Percentiles rank a stretch among this genome's conserved stretches.
These are phyloP conservation scores for Phyllosticta capitalensis DNA, from an alignment of 2,329 filamentous ascomycete genomes.

Conservation along the genomic window DNA sequence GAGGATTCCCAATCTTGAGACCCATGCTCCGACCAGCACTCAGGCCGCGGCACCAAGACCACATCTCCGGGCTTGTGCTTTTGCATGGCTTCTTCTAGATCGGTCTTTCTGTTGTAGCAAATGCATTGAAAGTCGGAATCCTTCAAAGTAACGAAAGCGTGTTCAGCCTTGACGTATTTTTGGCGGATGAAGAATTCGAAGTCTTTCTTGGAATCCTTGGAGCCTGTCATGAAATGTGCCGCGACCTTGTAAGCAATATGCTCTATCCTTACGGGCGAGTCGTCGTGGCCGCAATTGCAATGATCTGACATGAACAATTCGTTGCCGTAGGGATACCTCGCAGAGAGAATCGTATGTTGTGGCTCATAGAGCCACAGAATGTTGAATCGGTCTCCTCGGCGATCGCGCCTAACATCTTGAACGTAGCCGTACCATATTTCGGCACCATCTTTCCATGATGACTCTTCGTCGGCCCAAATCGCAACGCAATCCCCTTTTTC, in stretches of 20 bases:
- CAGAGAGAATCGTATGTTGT: slow-evolving; percentile 58
- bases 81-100: not conserved
- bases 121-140: slow-evolving; percentile 35
- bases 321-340: slow-evolving; percentile 59
- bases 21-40: not conserved
- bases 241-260: slow-evolving; percentile 50
- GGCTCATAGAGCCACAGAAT: slow-evolving; percentile 68
- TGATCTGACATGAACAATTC: slow-evolving; percentile 71
- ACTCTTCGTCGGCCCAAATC: slow-evolving; percentile 37
- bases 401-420: slow-evolving; percentile 40
- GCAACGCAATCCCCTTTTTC: slow-evolving; percentile 41
- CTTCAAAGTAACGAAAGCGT: slow-evolving; percentile 52
- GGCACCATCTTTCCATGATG: slow-evolving; percentile 47
- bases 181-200: slow-evolving; percentile 53
- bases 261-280: slow-evolving; percentile 41
- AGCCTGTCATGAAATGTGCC: slow-evolving; percentile 48
- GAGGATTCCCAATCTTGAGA: not conserved
- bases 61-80: slow-evolving; percentile 16
- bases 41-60: not conserved
- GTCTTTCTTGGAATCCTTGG: slow-evolving; percentile 31
- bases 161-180: slow-evolving; percentile 52
- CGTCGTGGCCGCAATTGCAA: slow-evolving; percentile 52
- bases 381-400: slow-evolving; percentile 20
- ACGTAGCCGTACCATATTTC: slow-evolving; percentile 64
- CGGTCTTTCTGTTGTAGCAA: slow-evolving; percentile 17